phyloP scores from a whole-genome alignment of 768 basidiomycete genomes.

The Polyporus arcularius region DNA sequence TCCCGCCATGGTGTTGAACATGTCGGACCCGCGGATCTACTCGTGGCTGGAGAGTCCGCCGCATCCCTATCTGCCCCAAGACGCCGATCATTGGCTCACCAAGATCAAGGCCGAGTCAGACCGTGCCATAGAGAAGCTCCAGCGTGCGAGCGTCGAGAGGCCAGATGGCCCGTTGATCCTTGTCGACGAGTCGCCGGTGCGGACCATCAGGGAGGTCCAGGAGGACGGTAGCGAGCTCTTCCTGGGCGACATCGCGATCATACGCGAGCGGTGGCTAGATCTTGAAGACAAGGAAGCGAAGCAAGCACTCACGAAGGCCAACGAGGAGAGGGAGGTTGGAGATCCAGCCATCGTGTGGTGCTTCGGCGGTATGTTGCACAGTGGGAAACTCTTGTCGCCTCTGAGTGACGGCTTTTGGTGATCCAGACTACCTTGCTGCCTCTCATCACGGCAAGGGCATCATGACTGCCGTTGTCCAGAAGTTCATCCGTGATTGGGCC shows the following conservation, averaged over 20 bases:
- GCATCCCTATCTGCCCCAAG: conserved; percentile 49
- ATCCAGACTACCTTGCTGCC: conserved; percentile 54
- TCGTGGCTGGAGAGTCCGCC: conserved; percentile 49
- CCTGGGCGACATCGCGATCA: conserved; percentile 47
- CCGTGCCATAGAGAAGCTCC: conserved; percentile 34
- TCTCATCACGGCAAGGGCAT: conserved; percentile 69
- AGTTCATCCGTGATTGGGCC: conserved; percentile 58
- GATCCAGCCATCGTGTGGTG: conserved; percentile 62
- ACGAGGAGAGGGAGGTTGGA: conserved; percentile 42
- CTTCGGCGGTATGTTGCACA: conserved; percentile 52
- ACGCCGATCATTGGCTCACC: conserved; percentile 44
- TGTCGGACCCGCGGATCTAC: conserved; percentile 54
- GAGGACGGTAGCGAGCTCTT: conserved; percentile 55
- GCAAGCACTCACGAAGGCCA: conserved; percentile 39
- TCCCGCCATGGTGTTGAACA: conserved; percentile 33
- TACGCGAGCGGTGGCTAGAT: conserved; percentile 33
- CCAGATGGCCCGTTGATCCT: conserved; percentile 28
- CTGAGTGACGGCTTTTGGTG: not conserved
- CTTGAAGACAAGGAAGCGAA: conserved; percentile 39
- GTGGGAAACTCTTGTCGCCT: not conserved
- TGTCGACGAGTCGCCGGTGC: conserved; percentile 50
- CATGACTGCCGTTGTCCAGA: conserved; percentile 65
- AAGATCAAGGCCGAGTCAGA: conserved; percentile 33
- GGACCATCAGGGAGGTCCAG: conserved; percentile 52
- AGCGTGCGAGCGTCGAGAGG: conserved; percentile 20